A percentile compares a stretch with the other conserved stretches of the same genome.
phyloP scores from a whole-genome alignment of 495 filamentous ascomycete species.

The Aspergillus cavernicola region DNA sequence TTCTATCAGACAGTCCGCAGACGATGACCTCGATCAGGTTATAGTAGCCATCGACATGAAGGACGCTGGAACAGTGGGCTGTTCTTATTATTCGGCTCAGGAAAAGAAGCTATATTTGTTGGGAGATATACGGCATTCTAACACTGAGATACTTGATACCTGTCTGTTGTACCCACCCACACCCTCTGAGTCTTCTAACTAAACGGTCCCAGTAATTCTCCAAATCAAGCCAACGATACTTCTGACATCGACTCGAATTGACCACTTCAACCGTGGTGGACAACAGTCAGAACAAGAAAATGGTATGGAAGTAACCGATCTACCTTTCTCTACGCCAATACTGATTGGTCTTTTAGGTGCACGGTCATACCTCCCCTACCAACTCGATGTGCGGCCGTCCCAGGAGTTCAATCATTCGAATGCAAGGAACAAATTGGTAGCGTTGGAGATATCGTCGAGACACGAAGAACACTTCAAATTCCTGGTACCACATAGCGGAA shows the following conservation, averaged over 20 bases:
- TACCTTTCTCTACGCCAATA: neutral
- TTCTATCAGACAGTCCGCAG: slow-evolving; percentile 10
- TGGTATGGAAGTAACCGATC: slow-evolving; percentile 8
- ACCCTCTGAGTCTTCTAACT: neutral
- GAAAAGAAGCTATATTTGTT: slow-evolving; percentile 76
- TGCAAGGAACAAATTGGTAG: slow-evolving; percentile 65
- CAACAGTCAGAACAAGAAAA: slow-evolving; percentile 26
- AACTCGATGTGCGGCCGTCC: slow-evolving; percentile 68
- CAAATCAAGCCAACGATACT: slow-evolving; percentile 79
- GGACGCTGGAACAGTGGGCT: slow-evolving; percentile 71
- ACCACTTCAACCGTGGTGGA: slow-evolving; percentile 44
- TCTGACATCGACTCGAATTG: slow-evolving; percentile 65
- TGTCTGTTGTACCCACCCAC: slow-evolving; percentile 39
- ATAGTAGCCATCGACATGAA: slow-evolving; percentile 82
- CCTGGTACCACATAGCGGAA: slow-evolving; percentile 54
- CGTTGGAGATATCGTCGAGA: slow-evolving; percentile 39
- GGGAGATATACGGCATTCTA: slow-evolving; percentile 72
- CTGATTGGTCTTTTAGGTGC: slow-evolving; percentile 23
- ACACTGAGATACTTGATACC: slow-evolving; percentile 65
- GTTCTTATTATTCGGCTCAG: slow-evolving; percentile 75
- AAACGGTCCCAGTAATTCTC: too few species aligned
- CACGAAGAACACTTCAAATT: slow-evolving; percentile 42
- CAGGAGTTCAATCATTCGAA: slow-evolving; percentile 74
- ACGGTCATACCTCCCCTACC: slow-evolving; percentile 55
- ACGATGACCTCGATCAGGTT: slow-evolving; percentile 67